phyloP scores from a whole-genome alignment of 2,329 filamentous ascomycete genomes.

The Colletotrichum brevisporum region DNA sequence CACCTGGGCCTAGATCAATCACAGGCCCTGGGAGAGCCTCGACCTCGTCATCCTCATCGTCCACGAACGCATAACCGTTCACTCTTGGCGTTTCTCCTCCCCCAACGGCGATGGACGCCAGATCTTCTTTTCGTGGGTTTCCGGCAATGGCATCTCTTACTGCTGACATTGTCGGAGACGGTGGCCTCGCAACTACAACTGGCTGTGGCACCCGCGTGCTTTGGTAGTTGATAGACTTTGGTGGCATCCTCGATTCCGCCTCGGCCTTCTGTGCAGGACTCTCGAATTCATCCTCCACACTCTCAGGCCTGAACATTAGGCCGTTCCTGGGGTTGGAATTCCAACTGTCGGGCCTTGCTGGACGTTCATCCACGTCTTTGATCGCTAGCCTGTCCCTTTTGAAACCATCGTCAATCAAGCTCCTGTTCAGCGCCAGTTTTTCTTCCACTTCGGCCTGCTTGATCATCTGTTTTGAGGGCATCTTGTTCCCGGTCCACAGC shows the following conservation, averaged over 20 bases:
- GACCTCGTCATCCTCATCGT: slow-evolving; percentile 77
- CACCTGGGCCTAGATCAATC: slow-evolving; percentile 71
- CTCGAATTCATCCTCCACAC: slow-evolving; percentile 69
- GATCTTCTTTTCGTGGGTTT: slow-evolving; percentile 72
- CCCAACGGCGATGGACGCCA: slow-evolving; percentile 68
- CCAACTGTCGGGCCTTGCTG: slow-evolving; percentile 84
- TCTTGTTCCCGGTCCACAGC: slow-evolving; percentile 90
- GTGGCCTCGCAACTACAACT: slow-evolving; percentile 62
- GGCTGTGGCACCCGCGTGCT: slow-evolving; percentile 83
- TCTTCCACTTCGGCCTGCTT: slow-evolving; percentile 75
- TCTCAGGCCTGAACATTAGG: slow-evolving; percentile 87
- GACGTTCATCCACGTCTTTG: slow-evolving; percentile 77
- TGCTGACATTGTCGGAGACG: slow-evolving; percentile 87
- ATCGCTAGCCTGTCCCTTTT: slow-evolving; percentile 73
- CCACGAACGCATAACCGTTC: slow-evolving; percentile 95
- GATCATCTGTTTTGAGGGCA: slow-evolving; percentile 84
- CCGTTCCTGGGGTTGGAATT: slow-evolving; percentile 81
- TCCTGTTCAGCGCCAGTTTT: slow-evolving; percentile 61
- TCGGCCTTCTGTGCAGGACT: slow-evolving; percentile 80
- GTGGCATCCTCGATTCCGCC: slow-evolving; percentile 78
- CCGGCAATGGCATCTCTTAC: slow-evolving; percentile 88
- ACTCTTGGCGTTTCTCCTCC: slow-evolving; percentile 89
- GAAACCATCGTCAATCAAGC: slow-evolving; percentile 69
- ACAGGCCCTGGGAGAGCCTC: slow-evolving; percentile 50
- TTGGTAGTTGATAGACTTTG: slow-evolving; percentile 82